Evolutionary conservation across 2,329 filamentous ascomycete genomes (phyloP).

Genomic region (Coccinonectria pachysandricola): DNA sequence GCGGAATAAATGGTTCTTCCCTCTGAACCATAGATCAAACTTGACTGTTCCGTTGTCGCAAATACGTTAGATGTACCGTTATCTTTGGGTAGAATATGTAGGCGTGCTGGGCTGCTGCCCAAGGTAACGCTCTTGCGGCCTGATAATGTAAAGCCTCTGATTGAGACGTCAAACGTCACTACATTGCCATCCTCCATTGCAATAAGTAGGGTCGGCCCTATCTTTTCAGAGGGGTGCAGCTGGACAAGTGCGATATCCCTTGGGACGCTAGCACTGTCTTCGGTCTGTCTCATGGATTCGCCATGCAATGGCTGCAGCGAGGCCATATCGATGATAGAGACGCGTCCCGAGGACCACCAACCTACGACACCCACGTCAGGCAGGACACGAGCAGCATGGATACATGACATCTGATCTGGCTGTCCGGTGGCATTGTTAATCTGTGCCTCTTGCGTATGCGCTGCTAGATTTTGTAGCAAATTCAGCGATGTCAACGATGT

Average conservation of each 20-base stretch:
- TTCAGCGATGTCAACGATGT: constrained; percentile 60
- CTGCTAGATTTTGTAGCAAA: constrained; percentile 45
- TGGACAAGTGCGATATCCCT: constrained; percentile 72
- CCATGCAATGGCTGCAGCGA: constrained; percentile 56
- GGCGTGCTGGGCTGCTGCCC: constrained; percentile 72
- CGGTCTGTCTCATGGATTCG: constrained; percentile 47
- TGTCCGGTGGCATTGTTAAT: constrained; percentile 29
- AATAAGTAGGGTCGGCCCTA: constrained; percentile 68
- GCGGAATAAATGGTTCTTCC: constrained; percentile 86
- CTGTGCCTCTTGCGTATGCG: constrained; percentile 50
- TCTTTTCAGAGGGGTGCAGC: constrained; percentile 50
- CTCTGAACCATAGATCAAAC: constrained; percentile 82
- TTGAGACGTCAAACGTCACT: constrained; percentile 67
- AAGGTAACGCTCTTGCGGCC: constrained; percentile 73
- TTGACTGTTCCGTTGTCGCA: constrained; percentile 88
- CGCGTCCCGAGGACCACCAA: constrained; percentile 74
- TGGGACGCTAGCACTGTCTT: constrained; percentile 68
- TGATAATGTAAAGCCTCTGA: constrained; percentile 50
- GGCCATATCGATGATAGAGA: constrained; percentile 62
- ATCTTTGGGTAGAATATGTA: constrained; percentile 65
- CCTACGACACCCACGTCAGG: constrained; percentile 65
- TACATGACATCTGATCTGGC: constrained; percentile 69
- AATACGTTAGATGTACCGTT: constrained; percentile 70
- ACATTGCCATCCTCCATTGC: constrained; percentile 90
- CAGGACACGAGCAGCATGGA: constrained; percentile 60